Conservation (phyloP, 2,329 filamentous ascomycete species). For the Fusarium sp. region DNA sequence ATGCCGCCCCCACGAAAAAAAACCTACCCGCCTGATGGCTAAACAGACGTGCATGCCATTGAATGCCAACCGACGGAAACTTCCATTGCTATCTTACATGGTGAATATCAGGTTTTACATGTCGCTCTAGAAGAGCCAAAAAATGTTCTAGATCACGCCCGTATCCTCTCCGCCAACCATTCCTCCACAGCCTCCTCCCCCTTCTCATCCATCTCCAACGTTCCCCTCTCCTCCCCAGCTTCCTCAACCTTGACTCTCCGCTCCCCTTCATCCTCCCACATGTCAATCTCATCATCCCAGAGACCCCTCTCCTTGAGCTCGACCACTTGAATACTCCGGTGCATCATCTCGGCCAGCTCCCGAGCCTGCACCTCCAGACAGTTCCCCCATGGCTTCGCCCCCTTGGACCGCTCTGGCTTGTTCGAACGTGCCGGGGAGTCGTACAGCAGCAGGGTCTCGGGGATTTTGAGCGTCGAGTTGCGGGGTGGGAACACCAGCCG, state of each 20-base stretch:
- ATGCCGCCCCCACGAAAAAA: slow-evolving; percentile 15
- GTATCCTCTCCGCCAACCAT: slow-evolving; percentile 48
- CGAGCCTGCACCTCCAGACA: slow-evolving; percentile 60
- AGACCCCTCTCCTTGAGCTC: slow-evolving; percentile 58
- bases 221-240: slow-evolving; percentile 49
- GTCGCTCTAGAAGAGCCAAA: neutral
- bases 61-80: neutral
- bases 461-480: slow-evolving; percentile 61
- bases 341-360: slow-evolving; percentile 63
- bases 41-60: neutral
- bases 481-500: slow-evolving; percentile 62
- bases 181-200: slow-evolving; percentile 45
- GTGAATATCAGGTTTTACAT: neutral
- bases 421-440: slow-evolving; percentile 45
- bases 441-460: slow-evolving; percentile 62
- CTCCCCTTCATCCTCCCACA: slow-evolving; percentile 49
- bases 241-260: slow-evolving; percentile 55
- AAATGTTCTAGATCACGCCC: neutral
- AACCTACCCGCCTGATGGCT: neutral
- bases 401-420: slow-evolving; percentile 30
- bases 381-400: slow-evolving; percentile 50
- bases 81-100: neutral
- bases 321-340: slow-evolving; percentile 59
- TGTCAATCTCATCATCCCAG: slow-evolving; percentile 56
- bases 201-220: slow-evolving; percentile 43